phyloP scores from a whole-genome alignment of 305 asterid species.

The Andrographis paniculata region DNA sequence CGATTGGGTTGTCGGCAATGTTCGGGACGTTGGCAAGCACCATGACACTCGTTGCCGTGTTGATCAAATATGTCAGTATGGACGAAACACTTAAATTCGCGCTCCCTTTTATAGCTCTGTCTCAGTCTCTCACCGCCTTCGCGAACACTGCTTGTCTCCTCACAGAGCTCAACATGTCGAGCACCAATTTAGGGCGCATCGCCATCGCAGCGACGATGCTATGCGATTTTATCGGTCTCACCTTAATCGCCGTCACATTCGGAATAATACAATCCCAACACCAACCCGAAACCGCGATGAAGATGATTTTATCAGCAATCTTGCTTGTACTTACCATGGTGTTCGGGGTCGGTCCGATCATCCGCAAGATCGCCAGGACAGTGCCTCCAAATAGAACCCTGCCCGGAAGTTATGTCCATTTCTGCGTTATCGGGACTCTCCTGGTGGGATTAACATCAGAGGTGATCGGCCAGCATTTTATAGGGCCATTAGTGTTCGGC shows the following conservation, averaged over 20 bases:
- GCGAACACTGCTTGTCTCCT: conserved; percentile 52
- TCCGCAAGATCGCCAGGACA: conserved; percentile 14
- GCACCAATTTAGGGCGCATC: conserved; percentile 48
- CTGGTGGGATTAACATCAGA: conserved; percentile 31
- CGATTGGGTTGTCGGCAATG: conserved; percentile 27
- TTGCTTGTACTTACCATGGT: conserved; percentile 15
- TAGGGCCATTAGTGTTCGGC: conserved; percentile 36
- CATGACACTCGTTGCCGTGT: conserved; percentile 13
- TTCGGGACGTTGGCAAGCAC: conserved; percentile 21
- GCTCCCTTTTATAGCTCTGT: conserved; percentile 41
- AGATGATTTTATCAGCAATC: conserved; percentile 15
- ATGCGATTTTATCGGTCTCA: conserved; percentile 42
- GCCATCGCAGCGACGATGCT: conserved; percentile 50
- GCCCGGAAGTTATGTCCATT: conserved; percentile 25
- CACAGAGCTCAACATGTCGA: conserved; percentile 53
- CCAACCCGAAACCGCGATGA: neutral
- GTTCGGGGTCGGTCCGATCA: conserved; percentile 26
- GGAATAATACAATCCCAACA: conserved; percentile 18
- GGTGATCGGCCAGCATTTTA: conserved; percentile 64
- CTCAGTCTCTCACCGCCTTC: conserved; percentile 49
- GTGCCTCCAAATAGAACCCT: conserved; percentile 36
- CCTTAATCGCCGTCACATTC: conserved; percentile 13
- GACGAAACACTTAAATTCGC: conserved; percentile 29
- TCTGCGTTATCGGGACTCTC: conserved; percentile 25
- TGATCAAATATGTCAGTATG: conserved; percentile 23